Base-by-base conservation (phyloP, 257 asterid genomes). In the Lycium ferocissimum region DNA sequence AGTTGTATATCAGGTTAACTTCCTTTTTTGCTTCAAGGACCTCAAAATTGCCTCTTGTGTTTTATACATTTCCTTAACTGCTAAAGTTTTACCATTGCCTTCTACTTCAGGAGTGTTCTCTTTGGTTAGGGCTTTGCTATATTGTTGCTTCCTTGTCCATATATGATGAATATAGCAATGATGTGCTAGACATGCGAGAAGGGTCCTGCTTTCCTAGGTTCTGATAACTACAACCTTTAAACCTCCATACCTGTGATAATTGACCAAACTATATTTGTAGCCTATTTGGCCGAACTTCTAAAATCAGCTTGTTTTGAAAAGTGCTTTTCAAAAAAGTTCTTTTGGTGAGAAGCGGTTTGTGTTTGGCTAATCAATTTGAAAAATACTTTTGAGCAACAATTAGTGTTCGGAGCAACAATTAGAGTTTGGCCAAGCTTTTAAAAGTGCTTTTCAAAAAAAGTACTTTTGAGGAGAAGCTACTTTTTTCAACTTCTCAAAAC, bases 141-240 rank as follows among this genome's bases (percentile, higher is more conserved):
- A 92, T 95, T 66, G 94, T 92, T 63, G 94, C 98, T 84, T 93
- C 98, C 0, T 84, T 97, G 92, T 95, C 98, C 82, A 90, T 94
- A 47, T 97, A 95, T 54, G 99, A 97, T 58, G 99, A 97, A 80
- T 97, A 97, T 87, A 94, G 97, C 94, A 97, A 95, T 10, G 99
- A 97, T 88, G 83, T 97, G 80, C 97, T 97, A 26, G 98, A 97
- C 89, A 89, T 94, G 97, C 92, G 95, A 1, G 99, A 97, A 89
- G 99, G 99, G 54, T 93, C 98, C 84, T 95, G 98, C 94, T 92
- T 94, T 81, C 98, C 97, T 57, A 95, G 98, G 99, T 97, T 84
- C 88, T 3, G 12, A 83, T 73, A 67, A 35, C 62, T 26, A 22
- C 80, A 67, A 62, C 53, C 22, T 82, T 45, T 82, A 14, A 10